phyloP scores from a whole-genome alignment of 163 green algal genomes.

The Scenedesmus sp. region DNA sequence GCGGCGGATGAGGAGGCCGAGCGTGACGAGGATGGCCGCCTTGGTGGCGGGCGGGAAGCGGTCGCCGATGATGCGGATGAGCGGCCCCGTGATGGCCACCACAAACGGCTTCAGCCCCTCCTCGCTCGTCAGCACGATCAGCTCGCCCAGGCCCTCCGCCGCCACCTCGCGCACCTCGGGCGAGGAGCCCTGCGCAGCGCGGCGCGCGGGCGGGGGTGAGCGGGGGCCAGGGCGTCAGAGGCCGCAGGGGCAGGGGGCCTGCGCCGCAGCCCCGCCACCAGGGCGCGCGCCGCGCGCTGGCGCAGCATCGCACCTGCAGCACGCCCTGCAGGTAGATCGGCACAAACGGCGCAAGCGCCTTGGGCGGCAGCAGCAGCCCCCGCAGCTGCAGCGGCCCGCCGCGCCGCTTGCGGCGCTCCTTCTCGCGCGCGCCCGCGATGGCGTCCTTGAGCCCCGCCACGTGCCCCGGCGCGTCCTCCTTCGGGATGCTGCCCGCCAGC shows the following conservation, averaged over 20 bases:
- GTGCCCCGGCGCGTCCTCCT: constrained; percentile 71
- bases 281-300: background rate
- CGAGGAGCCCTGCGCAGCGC: constrained; percentile 55
- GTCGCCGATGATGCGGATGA: constrained; percentile 97
- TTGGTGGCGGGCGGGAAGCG: constrained; percentile 74
- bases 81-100: constrained; percentile 90
- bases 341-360: constrained; percentile 87
- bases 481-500: constrained; percentile 80
- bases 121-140: constrained; percentile 83
- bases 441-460: constrained; percentile 64
- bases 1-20: constrained; percentile 88
- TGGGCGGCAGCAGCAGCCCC: constrained; percentile 86
- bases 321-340: constrained; percentile 94
- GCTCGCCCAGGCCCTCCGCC: constrained; percentile 90
- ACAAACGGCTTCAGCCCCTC: constrained; percentile 90
- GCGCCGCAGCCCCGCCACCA: no score
- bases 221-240: background rate
- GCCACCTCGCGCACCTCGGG: constrained; percentile 86
- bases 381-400: constrained; percentile 68
- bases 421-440: constrained; percentile 79
- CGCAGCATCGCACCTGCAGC: constrained; percentile 65
- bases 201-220: no score
- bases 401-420: constrained; percentile 64
- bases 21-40: constrained; percentile 88
- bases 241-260: background rate